Percentiles rank a stretch among this genome's conserved stretches.
Evolutionary conservation across 2,329 filamentous ascomycete genomes (phyloP).

Genomic region (Aspergillus fischeri): DNA sequence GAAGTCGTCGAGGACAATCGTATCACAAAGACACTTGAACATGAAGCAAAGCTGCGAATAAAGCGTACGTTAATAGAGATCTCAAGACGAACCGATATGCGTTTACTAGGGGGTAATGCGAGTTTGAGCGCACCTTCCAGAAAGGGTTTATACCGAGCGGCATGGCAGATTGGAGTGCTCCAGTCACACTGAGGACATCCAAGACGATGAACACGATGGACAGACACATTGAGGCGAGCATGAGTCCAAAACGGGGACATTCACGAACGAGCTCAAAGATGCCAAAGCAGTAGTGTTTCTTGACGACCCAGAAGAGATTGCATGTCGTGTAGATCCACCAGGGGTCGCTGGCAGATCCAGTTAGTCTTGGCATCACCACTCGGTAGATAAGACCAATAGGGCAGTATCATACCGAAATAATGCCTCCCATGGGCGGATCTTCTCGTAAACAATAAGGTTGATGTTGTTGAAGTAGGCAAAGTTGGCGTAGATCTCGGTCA

Average conservation of each 20-base stretch:
- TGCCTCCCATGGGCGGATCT: no score
- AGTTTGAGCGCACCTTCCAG: no score
- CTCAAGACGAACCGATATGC: no score
- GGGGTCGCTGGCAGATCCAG: not conserved
- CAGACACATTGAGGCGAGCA: conserved; percentile 4
- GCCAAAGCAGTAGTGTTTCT: conserved; percentile 54
- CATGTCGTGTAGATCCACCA: conserved; percentile 2
- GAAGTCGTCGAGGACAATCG: conserved; percentile 65
- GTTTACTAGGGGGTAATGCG: no score
- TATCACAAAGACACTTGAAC: conserved; percentile 67
- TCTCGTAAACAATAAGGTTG: conserved; percentile 22
- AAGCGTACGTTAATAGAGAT: no score
- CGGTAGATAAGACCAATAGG: no score
- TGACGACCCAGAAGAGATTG: conserved; percentile 57
- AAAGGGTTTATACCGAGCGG: not conserved
- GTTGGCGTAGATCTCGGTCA: conserved; percentile 62
- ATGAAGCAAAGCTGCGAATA: conserved; percentile 48
- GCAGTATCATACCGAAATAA: no score
- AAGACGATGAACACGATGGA: not conserved
- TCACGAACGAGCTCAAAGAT: conserved; percentile 53
- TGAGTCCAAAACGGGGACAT: conserved; percentile 52
- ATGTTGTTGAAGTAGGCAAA: conserved; percentile 60
- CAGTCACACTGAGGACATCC: conserved; percentile 1
- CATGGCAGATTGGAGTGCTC: not conserved
- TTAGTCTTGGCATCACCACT: no score